Evolutionary conservation across 2,329 filamentous ascomycete genomes (phyloP), one percentile per base, ranked within the genome.

Genomic region (Balansia obtecta): DNA sequence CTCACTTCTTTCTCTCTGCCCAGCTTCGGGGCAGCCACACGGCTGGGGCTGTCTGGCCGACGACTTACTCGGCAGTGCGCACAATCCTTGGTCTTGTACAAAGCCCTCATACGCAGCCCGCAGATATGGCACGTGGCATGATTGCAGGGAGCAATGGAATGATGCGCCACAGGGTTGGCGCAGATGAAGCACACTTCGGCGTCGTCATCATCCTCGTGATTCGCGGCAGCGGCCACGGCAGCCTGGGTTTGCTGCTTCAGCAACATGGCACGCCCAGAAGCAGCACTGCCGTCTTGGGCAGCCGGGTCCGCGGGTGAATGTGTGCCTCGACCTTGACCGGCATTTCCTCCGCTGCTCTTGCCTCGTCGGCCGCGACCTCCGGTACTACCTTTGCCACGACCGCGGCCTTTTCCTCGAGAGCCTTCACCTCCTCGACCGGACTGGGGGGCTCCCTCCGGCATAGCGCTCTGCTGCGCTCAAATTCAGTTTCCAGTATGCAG

Each of bases 101-200:
- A 72, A 1, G 91, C 93, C 59, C 93, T 80, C 79, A 97, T 80
- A 53, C 93, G 80, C 58, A 98, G 71, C 10, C 89, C 85, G 67
- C 93, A 98, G 56, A 97, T 95, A 69, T 98, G 93, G 65, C 93
- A 98, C 46, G 91, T 96, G 51, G 87, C 80, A 69, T 98, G 93
- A 67, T 96, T 97, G 70, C 93, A 98, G 18, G 93, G 91, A 33
- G 90, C 83, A 56, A 98, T 82, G 10, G 90, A 86, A 59, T 88
- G 83, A 71, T 97, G 89, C 46, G 86, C 81, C 45, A 98, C 84
- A 2, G 84, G 80, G 56, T 90, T 95, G 51, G 93, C 91, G 68
- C 93, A 98, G 62, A 98, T 98, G 69, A 97, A 97, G 78, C 93
- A 98, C 54, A 96, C 79, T 55, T 96, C 89, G 27, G 76, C 83